These are phyloP conservation scores for Coemansia sp. DNA, from an alignment of 192 early-diverging fungal genomes.

Conservation along the genomic window DNA sequence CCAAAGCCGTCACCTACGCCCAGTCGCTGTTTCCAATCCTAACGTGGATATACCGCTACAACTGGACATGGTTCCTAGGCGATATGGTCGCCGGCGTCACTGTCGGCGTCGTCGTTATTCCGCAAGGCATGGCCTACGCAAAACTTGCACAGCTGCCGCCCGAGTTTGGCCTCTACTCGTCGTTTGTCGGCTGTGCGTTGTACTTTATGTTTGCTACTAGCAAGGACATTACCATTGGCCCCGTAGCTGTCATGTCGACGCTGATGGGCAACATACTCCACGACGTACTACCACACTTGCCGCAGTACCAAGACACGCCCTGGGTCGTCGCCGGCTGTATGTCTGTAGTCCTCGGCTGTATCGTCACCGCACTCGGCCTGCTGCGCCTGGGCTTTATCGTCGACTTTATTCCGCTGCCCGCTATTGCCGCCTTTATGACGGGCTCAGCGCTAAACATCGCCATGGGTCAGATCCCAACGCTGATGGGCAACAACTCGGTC, in stretches of 20 bases:
- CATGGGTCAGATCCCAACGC: slow-evolving; percentile 76
- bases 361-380: slow-evolving; percentile 72
- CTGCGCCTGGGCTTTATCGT: slow-evolving; percentile 84
- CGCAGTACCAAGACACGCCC: slow-evolving; percentile 59
- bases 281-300: slow-evolving; percentile 41
- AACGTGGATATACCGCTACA: slow-evolving; percentile 57
- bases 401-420: slow-evolving; percentile 83
- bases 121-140: slow-evolving; percentile 75
- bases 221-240: slow-evolving; percentile 75
- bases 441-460: slow-evolving; percentile 84
- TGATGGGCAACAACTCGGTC: slow-evolving; percentile 78
- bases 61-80: slow-evolving; percentile 64
- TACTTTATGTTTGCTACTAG: slow-evolving; percentile 77
- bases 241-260: slow-evolving; percentile 79
- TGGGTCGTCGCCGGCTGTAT: slow-evolving; percentile 58
- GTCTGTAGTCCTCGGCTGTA: slow-evolving; percentile 74
- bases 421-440: slow-evolving; percentile 87
- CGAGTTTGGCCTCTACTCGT: slow-evolving; percentile 77
- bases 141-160: slow-evolving; percentile 74
- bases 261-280: slow-evolving; percentile 68
- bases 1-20: slow-evolving; percentile 16
- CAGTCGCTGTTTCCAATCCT: slow-evolving; percentile 55
- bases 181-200: slow-evolving; percentile 68
- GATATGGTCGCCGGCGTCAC: slow-evolving; percentile 77
- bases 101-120: slow-evolving; percentile 73